These are phyloP conservation scores for Castanea crenata DNA, from an alignment of 306 rosid genomes.

Conservation along the genomic window DNA sequence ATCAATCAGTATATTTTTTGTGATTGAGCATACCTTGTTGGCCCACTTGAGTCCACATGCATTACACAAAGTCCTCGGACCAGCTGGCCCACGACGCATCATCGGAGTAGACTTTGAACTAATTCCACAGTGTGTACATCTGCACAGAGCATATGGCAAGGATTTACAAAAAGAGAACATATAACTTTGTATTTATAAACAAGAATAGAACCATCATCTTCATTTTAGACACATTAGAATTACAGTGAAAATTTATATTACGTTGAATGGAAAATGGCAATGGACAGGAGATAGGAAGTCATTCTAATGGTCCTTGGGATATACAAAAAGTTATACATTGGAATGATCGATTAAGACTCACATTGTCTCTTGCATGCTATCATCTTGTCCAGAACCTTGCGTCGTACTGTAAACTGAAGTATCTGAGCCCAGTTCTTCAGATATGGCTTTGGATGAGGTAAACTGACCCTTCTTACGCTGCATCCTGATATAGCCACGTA, in stretches of 20 bases:
- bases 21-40: slow-evolving; percentile 41
- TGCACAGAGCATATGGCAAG: slow-evolving; percentile 11
- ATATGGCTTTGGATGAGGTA: slow-evolving; percentile 38
- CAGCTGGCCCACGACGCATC: slow-evolving; percentile 64
- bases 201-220: background rate
- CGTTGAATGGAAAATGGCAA: background rate
- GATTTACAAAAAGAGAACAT: background rate
- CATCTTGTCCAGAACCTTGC: slow-evolving; percentile 49
- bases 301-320: background rate
- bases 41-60: slow-evolving; percentile 67
- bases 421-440: slow-evolving; percentile 43
- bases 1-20: background rate
- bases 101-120: slow-evolving; percentile 56
- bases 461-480: slow-evolving; percentile 65
- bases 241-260: background rate
- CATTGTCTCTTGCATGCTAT: slow-evolving; percentile 46
- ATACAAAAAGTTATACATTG: background rate
- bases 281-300: slow-evolving; percentile 5
- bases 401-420: slow-evolving; percentile 27
- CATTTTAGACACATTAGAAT: background rate
- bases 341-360: slow-evolving; percentile 25
- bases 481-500: slow-evolving; percentile 38
- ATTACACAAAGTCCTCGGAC: slow-evolving; percentile 54
- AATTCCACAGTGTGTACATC: slow-evolving; percentile 55
- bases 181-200: background rate